Evolutionary conservation across 2,329 filamentous ascomycete species (phyloP).

Genomic region (Coccinonectria pachysandricola): DNA sequence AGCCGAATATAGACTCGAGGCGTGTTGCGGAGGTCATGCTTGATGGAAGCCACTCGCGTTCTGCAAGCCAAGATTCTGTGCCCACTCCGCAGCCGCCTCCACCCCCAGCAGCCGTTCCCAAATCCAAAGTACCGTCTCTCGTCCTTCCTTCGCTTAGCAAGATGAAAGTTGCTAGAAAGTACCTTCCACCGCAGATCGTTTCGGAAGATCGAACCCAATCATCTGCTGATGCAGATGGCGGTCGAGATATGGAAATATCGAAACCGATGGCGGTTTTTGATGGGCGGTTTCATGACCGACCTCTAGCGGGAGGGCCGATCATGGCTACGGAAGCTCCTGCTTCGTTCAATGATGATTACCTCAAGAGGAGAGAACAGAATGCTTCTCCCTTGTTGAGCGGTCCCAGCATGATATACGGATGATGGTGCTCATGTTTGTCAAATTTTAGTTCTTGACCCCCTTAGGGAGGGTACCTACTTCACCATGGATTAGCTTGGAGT

Average conservation of each 20-base stretch:
- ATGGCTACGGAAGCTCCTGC: conserved; percentile 1
- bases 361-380: conserved; percentile 4
- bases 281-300: conserved; percentile 7
- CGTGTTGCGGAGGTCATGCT: conserved; percentile 2
- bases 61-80: conserved; percentile 2
- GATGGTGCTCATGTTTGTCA: not conserved
- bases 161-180: conserved; percentile 31
- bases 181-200: conserved; percentile 27
- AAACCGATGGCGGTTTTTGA: conserved; percentile 9
- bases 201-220: conserved; percentile 20
- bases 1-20: conserved; percentile 1
- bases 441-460: not conserved
- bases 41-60: conserved; percentile 5
- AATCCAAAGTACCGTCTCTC: conserved; percentile 24
- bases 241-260: conserved; percentile 6
- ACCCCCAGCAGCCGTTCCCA: conserved; percentile 15
- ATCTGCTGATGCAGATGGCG: conserved; percentile 8
- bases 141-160: conserved; percentile 28
- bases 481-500: too few species aligned
- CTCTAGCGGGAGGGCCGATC: conserved; percentile 4
- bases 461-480: too few species aligned
- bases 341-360: conserved; percentile 2
- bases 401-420: conserved; percentile 10
- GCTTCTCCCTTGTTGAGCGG: conserved; percentile 7
- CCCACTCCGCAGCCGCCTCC: conserved; percentile 14